Conservation (phyloP, 2,329 filamentous ascomycete genomes). For the Trichoderma afroharzianum region DNA sequence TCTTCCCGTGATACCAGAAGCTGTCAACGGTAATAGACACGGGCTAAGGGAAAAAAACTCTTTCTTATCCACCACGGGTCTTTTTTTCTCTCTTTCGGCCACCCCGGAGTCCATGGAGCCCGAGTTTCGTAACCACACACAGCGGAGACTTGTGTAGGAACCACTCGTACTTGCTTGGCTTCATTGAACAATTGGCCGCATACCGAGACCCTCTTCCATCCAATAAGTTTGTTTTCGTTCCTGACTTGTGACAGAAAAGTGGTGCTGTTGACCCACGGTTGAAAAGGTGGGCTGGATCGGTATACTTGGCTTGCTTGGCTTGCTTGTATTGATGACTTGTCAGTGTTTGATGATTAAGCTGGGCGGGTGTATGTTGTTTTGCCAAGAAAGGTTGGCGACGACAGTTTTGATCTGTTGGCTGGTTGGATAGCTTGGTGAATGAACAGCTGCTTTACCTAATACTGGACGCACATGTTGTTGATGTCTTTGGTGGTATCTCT, state of each 20-base stretch:
- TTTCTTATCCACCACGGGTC: not conserved
- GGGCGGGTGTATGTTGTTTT: not conserved
- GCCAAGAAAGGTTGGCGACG: not conserved
- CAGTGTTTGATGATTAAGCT: not conserved
- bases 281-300: not conserved
- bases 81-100: not conserved
- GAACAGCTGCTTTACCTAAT: not conserved
- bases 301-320: not conserved
- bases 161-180: not conserved
- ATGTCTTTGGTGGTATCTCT: not conserved
- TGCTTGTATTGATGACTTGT: not conserved
- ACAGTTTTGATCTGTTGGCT: not conserved
- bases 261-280: not conserved
- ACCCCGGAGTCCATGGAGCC: not conserved
- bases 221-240: not conserved
- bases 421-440: not conserved
- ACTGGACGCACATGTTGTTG: not conserved
- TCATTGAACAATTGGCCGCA: not conserved
- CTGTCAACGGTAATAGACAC: not conserved
- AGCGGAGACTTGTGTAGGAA: not conserved
- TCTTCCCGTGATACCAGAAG: not conserved
- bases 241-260: not conserved
- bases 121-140: not conserved
- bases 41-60: not conserved
- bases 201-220: not conserved